phyloP scores from a whole-genome alignment of 495 filamentous ascomycete genomes.

The Penicillium verhagenii region DNA sequence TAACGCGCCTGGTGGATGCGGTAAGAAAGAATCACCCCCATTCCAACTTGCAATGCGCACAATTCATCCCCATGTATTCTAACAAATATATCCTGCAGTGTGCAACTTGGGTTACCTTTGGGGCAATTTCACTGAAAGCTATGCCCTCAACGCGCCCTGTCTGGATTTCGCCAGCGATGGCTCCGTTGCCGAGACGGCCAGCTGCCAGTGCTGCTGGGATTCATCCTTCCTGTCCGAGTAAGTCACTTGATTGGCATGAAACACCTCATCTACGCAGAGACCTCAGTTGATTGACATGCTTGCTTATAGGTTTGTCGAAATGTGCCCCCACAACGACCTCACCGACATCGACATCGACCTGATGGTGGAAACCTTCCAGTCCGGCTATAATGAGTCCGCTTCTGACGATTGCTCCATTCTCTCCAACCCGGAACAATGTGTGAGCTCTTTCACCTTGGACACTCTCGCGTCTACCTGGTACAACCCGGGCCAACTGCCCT shows the following conservation, averaged over 20 bases:
- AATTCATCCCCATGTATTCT: background rate
- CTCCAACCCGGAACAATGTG: background rate
- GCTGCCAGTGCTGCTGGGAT: conserved; percentile 4
- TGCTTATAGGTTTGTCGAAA: background rate
- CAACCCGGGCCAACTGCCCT: conserved; percentile 1
- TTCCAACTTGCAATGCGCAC: background rate
- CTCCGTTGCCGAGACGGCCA: background rate
- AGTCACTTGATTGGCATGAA: too few species aligned
- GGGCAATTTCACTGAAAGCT: conserved; percentile 2
- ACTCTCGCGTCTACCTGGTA: background rate
- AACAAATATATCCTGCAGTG: background rate
- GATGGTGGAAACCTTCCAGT: background rate
- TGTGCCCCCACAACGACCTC: conserved; percentile 1
- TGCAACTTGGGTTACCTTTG: conserved; percentile 1
- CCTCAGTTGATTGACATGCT: background rate
- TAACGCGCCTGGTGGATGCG: conserved; percentile 4
- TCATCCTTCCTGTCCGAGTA: conserved; percentile 1
- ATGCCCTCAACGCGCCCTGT: background rate
- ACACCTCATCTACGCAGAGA: too few species aligned
- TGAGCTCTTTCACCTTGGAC: background rate
- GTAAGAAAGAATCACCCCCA: background rate
- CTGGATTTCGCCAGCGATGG: background rate
- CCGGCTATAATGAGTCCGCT: background rate
- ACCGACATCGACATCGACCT: background rate
- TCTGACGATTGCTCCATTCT: conserved; percentile 4